Conservation (phyloP, 345 rosid genomes). For the Gossypium sturtianum region DNA sequence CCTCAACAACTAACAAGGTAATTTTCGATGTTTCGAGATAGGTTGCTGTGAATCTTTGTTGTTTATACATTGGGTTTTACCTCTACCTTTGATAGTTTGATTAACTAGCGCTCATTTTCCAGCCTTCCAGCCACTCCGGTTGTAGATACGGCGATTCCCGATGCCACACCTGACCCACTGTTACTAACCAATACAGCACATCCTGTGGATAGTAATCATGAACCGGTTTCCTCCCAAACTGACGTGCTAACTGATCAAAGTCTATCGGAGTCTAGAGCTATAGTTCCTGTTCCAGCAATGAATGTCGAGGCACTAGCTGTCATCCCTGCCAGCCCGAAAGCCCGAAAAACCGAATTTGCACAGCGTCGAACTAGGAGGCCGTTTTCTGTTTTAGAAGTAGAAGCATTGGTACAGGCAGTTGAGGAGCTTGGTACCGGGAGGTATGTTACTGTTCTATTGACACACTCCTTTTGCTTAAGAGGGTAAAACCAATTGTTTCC, state of each 20-base stretch:
- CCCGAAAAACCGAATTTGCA: conserved; percentile 57
- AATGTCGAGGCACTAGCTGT: conserved; percentile 32
- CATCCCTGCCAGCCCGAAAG: conserved; percentile 62
- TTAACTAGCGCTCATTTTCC: conserved; percentile 22
- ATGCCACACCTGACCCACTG: conserved; percentile 28
- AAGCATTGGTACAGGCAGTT: conserved; percentile 85
- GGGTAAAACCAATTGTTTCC: not conserved
- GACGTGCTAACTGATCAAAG: conserved; percentile 43
- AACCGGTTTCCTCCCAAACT: conserved; percentile 27
- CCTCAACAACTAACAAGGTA: conserved; percentile 43
- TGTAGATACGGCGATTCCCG: conserved; percentile 34
- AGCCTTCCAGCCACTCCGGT: conserved; percentile 41
- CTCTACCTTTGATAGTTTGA: not conserved
- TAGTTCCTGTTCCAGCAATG: conserved; percentile 28
- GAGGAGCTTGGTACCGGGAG: conserved; percentile 96
- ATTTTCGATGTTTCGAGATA: conserved; percentile 3
- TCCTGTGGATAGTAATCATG: conserved; percentile 34
- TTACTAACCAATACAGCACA: conserved; percentile 24
- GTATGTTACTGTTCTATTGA: conserved; percentile 13
- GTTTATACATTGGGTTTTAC: not conserved
- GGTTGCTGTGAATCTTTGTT: not conserved
- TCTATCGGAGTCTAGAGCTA: conserved; percentile 55
- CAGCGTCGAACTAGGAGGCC: conserved; percentile 98
- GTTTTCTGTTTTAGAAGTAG: conserved; percentile 91
- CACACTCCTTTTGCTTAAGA: not conserved